phyloP scores from a whole-genome alignment of 2,329 filamentous ascomycete species.

The Fusarium domesticum region DNA sequence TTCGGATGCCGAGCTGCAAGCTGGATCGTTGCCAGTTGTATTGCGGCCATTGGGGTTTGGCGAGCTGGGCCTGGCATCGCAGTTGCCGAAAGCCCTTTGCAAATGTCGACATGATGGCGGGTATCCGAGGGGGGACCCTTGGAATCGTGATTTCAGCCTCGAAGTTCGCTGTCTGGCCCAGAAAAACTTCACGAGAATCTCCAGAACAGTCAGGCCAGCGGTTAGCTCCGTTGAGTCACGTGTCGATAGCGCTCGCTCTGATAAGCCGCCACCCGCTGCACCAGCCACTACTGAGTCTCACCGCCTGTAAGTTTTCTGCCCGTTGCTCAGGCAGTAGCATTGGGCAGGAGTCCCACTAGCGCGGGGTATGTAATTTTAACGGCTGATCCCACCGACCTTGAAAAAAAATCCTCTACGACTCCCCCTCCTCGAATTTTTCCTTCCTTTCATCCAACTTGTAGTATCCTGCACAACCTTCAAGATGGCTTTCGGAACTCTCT shows the following conservation, averaged over 20 bases:
- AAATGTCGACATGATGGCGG: slow-evolving; percentile 36
- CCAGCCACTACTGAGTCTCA: slow-evolving; percentile 21
- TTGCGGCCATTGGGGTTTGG: slow-evolving; percentile 31
- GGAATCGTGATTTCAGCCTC: slow-evolving; percentile 23
- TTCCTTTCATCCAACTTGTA: slow-evolving; percentile 26
- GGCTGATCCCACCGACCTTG: slow-evolving; percentile 22
- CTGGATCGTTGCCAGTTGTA: slow-evolving; percentile 22
- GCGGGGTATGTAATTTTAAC: slow-evolving; percentile 35
- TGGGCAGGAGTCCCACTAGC: slow-evolving; percentile 25
- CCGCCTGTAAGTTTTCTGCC: slow-evolving; percentile 1
- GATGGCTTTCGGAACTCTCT: slow-evolving; percentile 98
- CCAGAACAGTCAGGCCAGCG: slow-evolving; percentile 8
- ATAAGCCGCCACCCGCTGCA: slow-evolving; percentile 10
- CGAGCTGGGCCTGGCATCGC: slow-evolving; percentile 33
- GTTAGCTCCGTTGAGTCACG: slow-evolving; percentile 25
- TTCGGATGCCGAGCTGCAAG: slow-evolving; percentile 29
- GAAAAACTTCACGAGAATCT: slow-evolving; percentile 29
- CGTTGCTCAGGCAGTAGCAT: slow-evolving; percentile 27
- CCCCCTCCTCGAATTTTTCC: slow-evolving; percentile 25
- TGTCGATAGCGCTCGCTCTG: slow-evolving; percentile 15
- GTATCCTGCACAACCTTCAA: slow-evolving; percentile 44
- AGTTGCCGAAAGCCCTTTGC: slow-evolving; percentile 36
- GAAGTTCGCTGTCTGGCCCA: slow-evolving; percentile 18
- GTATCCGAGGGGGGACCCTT: slow-evolving; percentile 24
- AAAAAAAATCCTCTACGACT: slow-evolving; percentile 30